A percentile compares a stretch with the other conserved stretches of the same genome.
Evolutionary conservation across 2,329 filamentous ascomycete species (phyloP).

Genomic region (Elsinoe australis): DNA sequence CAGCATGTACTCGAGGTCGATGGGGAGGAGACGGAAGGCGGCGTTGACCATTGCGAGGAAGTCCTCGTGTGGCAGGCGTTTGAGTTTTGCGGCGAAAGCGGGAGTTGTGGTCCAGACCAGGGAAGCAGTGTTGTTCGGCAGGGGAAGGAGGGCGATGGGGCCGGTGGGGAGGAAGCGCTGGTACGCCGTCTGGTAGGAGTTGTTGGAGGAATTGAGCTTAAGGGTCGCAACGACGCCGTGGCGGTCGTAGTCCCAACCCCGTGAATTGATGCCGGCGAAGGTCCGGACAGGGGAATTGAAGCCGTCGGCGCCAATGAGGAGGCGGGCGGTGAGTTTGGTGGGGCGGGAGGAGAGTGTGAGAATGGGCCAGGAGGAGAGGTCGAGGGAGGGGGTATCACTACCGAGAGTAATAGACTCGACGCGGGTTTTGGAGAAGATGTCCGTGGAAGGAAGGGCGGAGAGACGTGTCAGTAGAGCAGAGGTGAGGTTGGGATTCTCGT

Average conservation of each 20-base stretch:
- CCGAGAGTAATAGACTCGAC: slow-evolving; percentile 77
- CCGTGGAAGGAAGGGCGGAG: slow-evolving; percentile 38
- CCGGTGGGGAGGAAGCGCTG: slow-evolving; percentile 92
- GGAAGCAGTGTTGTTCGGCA: slow-evolving; percentile 74
- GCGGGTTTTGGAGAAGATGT: slow-evolving; percentile 66
- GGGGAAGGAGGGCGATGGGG: slow-evolving; percentile 80
- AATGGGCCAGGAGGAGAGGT: slow-evolving; percentile 82
- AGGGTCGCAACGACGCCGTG: slow-evolving; percentile 90
- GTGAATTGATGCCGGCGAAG: slow-evolving; percentile 77
- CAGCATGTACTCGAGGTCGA: slow-evolving; percentile 80
- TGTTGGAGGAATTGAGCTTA: slow-evolving; percentile 46
- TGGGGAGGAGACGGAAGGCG: slow-evolving; percentile 72
- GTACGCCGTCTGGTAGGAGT: slow-evolving; percentile 59
- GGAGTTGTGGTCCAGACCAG: slow-evolving; percentile 94
- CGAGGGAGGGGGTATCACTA: slow-evolving; percentile 51
- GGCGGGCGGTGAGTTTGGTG: slow-evolving; percentile 61
- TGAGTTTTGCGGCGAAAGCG: slow-evolving; percentile 67
- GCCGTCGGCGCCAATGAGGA: slow-evolving; percentile 88
- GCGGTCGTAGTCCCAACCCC: slow-evolving; percentile 88
- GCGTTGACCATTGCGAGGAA: slow-evolving; percentile 88
- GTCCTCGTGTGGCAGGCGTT: slow-evolving; percentile 62
- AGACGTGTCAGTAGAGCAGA: slow-evolving; percentile 67
- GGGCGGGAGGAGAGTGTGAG: slow-evolving; percentile 62
- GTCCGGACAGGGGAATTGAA: slow-evolving; percentile 87
- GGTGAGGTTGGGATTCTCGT: slow-evolving; percentile 85